phyloP scores from a whole-genome alignment of 169 alveolate genomes.

The Babesia ovis region DNA sequence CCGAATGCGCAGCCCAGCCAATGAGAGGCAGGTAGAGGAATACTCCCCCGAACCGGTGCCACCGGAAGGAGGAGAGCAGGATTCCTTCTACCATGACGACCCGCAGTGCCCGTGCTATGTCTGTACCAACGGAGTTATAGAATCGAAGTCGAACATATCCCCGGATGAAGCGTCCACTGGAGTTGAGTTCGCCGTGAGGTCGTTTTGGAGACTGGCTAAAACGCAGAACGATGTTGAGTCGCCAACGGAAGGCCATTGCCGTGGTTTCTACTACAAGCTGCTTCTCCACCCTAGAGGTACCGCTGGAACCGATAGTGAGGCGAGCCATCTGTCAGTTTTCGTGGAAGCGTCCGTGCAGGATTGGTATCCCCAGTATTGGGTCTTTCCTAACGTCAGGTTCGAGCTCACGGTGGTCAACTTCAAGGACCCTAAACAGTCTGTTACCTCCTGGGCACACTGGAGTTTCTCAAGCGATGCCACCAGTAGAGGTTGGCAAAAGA shows the following conservation, averaged over 20 bases:
- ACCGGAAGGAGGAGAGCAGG: constrained; percentile 30
- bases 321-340: constrained; percentile 85
- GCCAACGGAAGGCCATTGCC: constrained; percentile 86
- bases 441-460: constrained; percentile 92
- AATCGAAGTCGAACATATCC: constrained; percentile 39
- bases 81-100: constrained; percentile 52
- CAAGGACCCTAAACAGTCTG: constrained; percentile 85
- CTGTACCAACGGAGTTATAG: constrained; percentile 57
- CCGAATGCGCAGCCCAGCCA: background rate
- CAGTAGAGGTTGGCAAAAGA: constrained; percentile 90
- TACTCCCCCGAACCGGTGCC: constrained; percentile 38
- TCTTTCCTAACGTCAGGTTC: constrained; percentile 88
- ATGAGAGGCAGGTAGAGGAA: constrained; percentile 39
- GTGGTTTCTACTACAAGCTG: constrained; percentile 85
- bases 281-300: constrained; percentile 89
- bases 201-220: constrained; percentile 88
- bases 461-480: constrained; percentile 87
- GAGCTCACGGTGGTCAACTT: constrained; percentile 88
- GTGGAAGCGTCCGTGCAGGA: constrained; percentile 88
- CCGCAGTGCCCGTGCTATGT: constrained; percentile 68
- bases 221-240: constrained; percentile 88
- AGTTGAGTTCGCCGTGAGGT: constrained; percentile 83
- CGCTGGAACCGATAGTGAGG: constrained; percentile 85
- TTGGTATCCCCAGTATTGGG: constrained; percentile 90
- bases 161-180: constrained; percentile 68